A percentile compares a stretch with the other conserved stretches of the same genome.
Conservation (phyloP, 768 basidiomycete species). For the Boletus eberwhitei region DNA sequence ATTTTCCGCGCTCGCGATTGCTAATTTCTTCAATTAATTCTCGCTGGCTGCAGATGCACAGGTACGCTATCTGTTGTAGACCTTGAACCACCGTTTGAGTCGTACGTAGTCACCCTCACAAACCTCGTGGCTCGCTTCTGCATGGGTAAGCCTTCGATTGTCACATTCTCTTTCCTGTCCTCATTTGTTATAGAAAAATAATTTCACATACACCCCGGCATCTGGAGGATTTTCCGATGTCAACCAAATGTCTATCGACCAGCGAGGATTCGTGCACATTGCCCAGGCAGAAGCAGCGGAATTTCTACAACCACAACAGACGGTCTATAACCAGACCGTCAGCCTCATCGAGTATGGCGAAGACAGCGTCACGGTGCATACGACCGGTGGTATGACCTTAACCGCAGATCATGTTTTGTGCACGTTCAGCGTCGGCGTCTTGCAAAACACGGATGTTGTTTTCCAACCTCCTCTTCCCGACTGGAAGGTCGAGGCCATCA, state of each 20-base stretch:
- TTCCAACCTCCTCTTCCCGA: constrained; percentile 54
- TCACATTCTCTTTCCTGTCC: not conserved
- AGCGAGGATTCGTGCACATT: constrained; percentile 58
- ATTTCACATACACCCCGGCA: constrained; percentile 52
- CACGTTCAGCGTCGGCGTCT: constrained; percentile 67
- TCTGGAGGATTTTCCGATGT: constrained; percentile 56
- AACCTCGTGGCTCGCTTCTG: constrained; percentile 57
- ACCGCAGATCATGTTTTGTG: constrained; percentile 56
- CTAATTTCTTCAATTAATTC: constrained; percentile 2
- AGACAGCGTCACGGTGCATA: constrained; percentile 47
- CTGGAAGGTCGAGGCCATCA: constrained; percentile 62
- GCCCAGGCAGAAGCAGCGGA: constrained; percentile 53
- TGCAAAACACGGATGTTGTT: constrained; percentile 57
- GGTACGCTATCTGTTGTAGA: constrained; percentile 9
- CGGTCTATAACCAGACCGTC: constrained; percentile 50
- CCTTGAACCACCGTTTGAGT: constrained; percentile 16
- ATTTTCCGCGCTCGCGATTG: not conserved
- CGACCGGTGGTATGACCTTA: constrained; percentile 41
- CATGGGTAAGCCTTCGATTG: constrained; percentile 44
- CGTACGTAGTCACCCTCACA: constrained; percentile 56
- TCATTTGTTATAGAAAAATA: constrained; percentile 46
- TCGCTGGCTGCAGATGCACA: constrained; percentile 20
- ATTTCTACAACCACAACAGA: constrained; percentile 47
- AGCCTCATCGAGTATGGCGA: constrained; percentile 42
- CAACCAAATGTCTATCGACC: constrained; percentile 55